Conservation (phyloP, 257 asterid genomes). For the Ehretia macrophylla region DNA sequence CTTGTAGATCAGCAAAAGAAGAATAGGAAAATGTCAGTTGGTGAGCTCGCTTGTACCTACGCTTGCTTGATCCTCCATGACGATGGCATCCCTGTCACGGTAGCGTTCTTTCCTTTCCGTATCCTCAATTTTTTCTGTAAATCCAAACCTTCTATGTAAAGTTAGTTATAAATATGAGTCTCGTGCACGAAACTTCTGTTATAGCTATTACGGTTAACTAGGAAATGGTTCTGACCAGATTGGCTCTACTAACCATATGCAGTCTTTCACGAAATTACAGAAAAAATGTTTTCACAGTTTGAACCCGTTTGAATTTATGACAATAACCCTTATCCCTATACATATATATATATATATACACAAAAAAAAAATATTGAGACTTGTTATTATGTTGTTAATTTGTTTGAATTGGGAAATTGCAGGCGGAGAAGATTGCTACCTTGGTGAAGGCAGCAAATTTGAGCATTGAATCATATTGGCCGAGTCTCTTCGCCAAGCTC, state of each 20-base stretch:
- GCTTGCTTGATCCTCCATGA: constrained; percentile 20
- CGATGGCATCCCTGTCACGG: constrained; percentile 21
- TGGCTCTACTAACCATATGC: too few species aligned
- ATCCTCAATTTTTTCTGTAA: background rate
- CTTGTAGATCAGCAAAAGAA: background rate
- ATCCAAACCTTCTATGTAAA: too few species aligned
- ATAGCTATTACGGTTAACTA: too few species aligned
- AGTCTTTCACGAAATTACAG: too few species aligned
- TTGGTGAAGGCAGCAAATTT: constrained; percentile 52
- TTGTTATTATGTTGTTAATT: background rate
- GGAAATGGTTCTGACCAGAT: too few species aligned
- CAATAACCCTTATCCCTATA: too few species aligned
- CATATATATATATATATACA: too few species aligned
- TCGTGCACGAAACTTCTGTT: too few species aligned
- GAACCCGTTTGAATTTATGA: too few species aligned
- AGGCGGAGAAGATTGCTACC: constrained; percentile 66
- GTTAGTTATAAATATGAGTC: too few species aligned
- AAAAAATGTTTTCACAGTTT: too few species aligned
- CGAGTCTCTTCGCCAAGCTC: constrained; percentile 62
- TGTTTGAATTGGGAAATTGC: background rate
- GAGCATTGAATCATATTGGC: constrained; percentile 69
- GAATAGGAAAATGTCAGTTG: constrained; percentile 11
- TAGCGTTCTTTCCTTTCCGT: background rate
- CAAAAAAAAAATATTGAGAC: too few species aligned
- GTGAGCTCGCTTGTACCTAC: constrained; percentile 21